These are phyloP conservation scores for Tulasnella sp. DNA, from an alignment of 768 basidiomycete species.

Conservation along the genomic window DNA sequence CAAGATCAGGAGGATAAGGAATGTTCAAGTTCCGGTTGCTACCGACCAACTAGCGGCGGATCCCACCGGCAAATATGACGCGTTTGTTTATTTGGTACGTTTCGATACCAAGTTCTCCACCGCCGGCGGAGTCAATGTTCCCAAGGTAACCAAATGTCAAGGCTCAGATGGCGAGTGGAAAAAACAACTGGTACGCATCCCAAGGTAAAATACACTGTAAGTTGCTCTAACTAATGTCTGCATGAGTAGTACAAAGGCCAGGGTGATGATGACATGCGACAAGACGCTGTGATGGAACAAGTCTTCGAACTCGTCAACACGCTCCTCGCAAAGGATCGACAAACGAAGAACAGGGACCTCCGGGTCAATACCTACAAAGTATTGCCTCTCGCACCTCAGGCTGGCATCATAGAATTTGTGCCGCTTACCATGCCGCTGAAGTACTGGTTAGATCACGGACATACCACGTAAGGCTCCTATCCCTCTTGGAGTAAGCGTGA, in stretches of 20 bases:
- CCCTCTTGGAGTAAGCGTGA: background rate
- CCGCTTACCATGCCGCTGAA: slow-evolving; percentile 57
- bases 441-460: slow-evolving; percentile 52
- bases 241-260: slow-evolving; percentile 94
- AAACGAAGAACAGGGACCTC: slow-evolving; percentile 62
- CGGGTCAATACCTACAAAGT: slow-evolving; percentile 79
- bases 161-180: slow-evolving; percentile 55
- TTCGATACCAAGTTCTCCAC: slow-evolving; percentile 49
- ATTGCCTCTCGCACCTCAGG: slow-evolving; percentile 65
- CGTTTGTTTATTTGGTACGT: slow-evolving; percentile 54
- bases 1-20: slow-evolving; percentile 37
- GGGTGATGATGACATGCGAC: slow-evolving; percentile 82
- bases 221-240: background rate
- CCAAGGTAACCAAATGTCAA: slow-evolving; percentile 66
- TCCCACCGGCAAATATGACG: slow-evolving; percentile 50
- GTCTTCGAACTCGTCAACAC: slow-evolving; percentile 84
- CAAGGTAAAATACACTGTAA: background rate
- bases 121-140: slow-evolving; percentile 71
- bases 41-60: slow-evolving; percentile 64
- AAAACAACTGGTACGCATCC: slow-evolving; percentile 61
- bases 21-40: slow-evolving; percentile 70
- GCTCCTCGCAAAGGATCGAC: slow-evolving; percentile 59
- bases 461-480: slow-evolving; percentile 39
- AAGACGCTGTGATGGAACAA: slow-evolving; percentile 99
- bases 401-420: slow-evolving; percentile 88